A percentile compares a stretch with the other conserved stretches of the same genome.
These are phyloP conservation scores for Endocalyx cinctus DNA, from an alignment of 2,329 filamentous ascomycete genomes.

Conservation along the genomic window DNA sequence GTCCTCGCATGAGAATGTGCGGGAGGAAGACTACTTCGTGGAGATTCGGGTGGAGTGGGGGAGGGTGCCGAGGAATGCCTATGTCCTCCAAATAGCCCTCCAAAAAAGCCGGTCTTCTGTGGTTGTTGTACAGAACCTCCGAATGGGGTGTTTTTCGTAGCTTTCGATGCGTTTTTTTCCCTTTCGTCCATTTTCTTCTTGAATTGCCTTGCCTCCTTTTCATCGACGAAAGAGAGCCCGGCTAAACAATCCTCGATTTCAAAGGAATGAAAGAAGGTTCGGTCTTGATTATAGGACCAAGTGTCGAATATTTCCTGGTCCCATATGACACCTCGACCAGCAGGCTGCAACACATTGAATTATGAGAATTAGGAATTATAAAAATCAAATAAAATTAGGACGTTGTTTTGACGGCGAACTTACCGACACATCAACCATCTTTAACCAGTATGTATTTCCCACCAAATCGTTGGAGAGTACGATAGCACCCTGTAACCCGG, in stretches of 20 bases:
- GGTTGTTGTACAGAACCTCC: slow-evolving; percentile 44
- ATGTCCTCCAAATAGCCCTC: slow-evolving; percentile 57
- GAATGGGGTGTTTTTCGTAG: slow-evolving; percentile 75
- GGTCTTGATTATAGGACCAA: slow-evolving; percentile 93
- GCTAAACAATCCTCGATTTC: slow-evolving; percentile 91
- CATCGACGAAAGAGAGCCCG: slow-evolving; percentile 87
- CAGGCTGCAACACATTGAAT: slow-evolving; percentile 46
- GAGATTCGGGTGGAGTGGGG: slow-evolving; percentile 54
- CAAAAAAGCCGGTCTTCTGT: slow-evolving; percentile 47
- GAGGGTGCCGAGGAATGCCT: slow-evolving; percentile 54
- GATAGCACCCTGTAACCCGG: slow-evolving; percentile 84
- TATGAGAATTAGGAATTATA: slow-evolving; percentile 3
- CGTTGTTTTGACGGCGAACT: too few species aligned
- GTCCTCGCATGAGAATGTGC: slow-evolving; percentile 29
- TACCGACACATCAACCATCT: slow-evolving; percentile 95
- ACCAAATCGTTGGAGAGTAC: slow-evolving; percentile 92
- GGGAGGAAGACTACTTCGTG: slow-evolving; percentile 35
- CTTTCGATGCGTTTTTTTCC: slow-evolving; percentile 92
- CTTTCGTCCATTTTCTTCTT: slow-evolving; percentile 96
- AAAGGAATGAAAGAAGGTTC: slow-evolving; percentile 96
- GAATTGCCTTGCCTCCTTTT: slow-evolving; percentile 96
- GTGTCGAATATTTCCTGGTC: slow-evolving; percentile 97
- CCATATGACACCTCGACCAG: slow-evolving; percentile 84
- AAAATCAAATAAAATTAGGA: slow-evolving; percentile 5
- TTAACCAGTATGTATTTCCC: slow-evolving; percentile 94